phyloP scores from a whole-genome alignment of 106 monocot genomes.

The Hemerocallis citrina region DNA sequence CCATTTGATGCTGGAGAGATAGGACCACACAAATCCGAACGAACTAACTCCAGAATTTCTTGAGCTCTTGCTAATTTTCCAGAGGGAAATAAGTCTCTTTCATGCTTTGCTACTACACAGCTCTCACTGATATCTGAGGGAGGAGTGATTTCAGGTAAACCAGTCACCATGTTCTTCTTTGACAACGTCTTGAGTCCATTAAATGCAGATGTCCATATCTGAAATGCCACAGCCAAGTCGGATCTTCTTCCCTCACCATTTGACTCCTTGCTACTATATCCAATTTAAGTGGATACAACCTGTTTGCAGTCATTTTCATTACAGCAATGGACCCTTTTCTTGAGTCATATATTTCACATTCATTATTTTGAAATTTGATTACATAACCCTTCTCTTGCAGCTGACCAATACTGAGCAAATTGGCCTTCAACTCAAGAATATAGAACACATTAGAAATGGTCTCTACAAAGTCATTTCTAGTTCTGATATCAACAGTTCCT shows the following conservation, averaged over 20 bases:
- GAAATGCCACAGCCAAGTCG: neutral
- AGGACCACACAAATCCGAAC: neutral
- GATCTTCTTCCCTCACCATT: no score
- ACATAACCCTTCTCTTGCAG: slow-evolving; percentile 12
- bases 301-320: slow-evolving; percentile 5
- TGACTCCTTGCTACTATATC: no score
- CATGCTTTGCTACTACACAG: neutral
- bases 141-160: neutral
- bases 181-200: neutral
- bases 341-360: slow-evolving; percentile 6
- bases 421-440: slow-evolving; percentile 5
- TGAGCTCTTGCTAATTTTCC: neutral
- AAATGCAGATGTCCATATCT: neutral
- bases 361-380: neutral
- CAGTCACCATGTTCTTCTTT: neutral
- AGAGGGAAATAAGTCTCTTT: neutral
- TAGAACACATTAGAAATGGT: slow-evolving; percentile 12
- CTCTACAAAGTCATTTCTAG: slow-evolving; percentile 6
- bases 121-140: neutral
- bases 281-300: slow-evolving; percentile 5
- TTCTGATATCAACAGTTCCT: slow-evolving; percentile 3
- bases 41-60: neutral
- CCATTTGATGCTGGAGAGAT: slow-evolving; percentile 1
- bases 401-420: slow-evolving; percentile 19
- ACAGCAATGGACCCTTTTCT: neutral